phyloP scores from a whole-genome alignment of 768 basidiomycete genomes.

The Astraeus odoratus region DNA sequence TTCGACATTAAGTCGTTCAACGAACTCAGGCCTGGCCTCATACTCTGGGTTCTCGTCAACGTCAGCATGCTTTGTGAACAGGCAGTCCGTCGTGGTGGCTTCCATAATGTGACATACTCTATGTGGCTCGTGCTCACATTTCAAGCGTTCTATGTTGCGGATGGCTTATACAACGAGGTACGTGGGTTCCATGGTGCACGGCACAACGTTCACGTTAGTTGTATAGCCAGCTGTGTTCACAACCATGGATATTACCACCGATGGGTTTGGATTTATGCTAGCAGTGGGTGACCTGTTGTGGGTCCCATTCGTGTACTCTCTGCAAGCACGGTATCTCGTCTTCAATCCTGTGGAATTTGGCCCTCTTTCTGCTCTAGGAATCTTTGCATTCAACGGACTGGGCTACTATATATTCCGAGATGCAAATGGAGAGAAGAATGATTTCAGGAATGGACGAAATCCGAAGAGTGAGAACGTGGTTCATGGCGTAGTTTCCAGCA shows the following conservation, averaged over 20 bases:
- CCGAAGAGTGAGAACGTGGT: slow-evolving; percentile 67
- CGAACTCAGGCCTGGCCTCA: slow-evolving; percentile 49
- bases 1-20: slow-evolving; percentile 66
- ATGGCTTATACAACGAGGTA: slow-evolving; percentile 88
- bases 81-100: slow-evolving; percentile 66
- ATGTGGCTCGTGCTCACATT: slow-evolving; percentile 86
- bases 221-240: slow-evolving; percentile 78
- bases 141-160: slow-evolving; percentile 82
- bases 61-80: slow-evolving; percentile 91
- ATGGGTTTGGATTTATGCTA: slow-evolving; percentile 99
- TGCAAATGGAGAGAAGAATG: slow-evolving; percentile 91
- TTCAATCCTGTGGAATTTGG: slow-evolving; percentile 81
- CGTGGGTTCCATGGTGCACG: slow-evolving; percentile 9
- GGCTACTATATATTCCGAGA: slow-evolving; percentile 91
- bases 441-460: slow-evolving; percentile 89
- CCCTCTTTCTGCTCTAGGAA: slow-evolving; percentile 39
- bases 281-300: slow-evolving; percentile 85
- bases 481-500: not conserved
- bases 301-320: slow-evolving; percentile 91
- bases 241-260: slow-evolving; percentile 96
- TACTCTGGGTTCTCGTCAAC: slow-evolving; percentile 89
- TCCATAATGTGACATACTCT: slow-evolving; percentile 69
- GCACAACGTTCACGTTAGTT: not conserved
- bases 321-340: slow-evolving; percentile 94
- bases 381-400: slow-evolving; percentile 56